Evolutionary conservation across 192 early-diverging fungal species (phyloP).

Genomic region (Pecoramyces ruminantium): DNA sequence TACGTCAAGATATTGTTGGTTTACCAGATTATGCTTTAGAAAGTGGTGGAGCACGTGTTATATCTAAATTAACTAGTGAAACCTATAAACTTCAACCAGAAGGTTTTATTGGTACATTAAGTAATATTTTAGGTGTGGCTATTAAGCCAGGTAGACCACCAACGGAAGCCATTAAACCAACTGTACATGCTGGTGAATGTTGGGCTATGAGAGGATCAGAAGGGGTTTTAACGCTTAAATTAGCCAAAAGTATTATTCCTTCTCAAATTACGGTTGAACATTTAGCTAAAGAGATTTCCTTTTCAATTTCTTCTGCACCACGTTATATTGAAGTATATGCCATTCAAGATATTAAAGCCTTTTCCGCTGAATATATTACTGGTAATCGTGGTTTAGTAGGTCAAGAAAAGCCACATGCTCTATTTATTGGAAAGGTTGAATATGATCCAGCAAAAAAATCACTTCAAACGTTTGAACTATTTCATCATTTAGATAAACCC

Average conservation of each 20-base stretch:
- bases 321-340: conserved; percentile 24
- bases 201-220: conserved; percentile 49
- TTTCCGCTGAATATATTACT: not conserved
- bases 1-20: conserved; percentile 10
- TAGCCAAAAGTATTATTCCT: conserved; percentile 34
- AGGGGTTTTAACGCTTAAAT: conserved; percentile 41
- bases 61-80: conserved; percentile 37
- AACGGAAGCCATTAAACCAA: conserved; percentile 12
- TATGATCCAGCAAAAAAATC: conserved; percentile 22
- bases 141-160: conserved; percentile 15
- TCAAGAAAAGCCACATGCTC: not conserved
- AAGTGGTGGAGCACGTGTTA: conserved; percentile 42
- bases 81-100: conserved; percentile 21
- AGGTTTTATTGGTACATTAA: conserved; percentile 10
- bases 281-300: conserved; percentile 30
- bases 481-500: conserved; percentile 3
- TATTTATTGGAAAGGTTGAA: conserved; percentile 4
- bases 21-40: conserved; percentile 52
- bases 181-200: conserved; percentile 46
- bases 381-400: conserved; percentile 3
- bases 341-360: conserved; percentile 32
- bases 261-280: conserved; percentile 51
- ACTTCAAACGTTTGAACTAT: conserved; percentile 22
- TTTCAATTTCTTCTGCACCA: conserved; percentile 15
- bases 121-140: conserved; percentile 5